Conservation (phyloP, 2,329 filamentous ascomycete genomes). For the Fusarium cyanostomum region DNA sequence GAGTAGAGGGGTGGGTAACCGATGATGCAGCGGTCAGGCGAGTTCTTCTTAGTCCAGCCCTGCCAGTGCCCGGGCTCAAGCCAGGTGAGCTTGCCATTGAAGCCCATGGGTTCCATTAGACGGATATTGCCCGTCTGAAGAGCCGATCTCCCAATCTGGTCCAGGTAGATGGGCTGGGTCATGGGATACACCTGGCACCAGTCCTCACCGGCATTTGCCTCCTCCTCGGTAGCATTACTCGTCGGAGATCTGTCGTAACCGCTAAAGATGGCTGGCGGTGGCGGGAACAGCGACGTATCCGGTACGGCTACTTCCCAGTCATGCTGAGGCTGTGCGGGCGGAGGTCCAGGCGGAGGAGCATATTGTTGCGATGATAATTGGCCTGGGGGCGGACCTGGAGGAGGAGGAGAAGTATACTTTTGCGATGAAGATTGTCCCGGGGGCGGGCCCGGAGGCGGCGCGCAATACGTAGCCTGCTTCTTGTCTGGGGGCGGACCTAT, state of each 20-base stretch:
- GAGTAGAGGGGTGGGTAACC: conserved; percentile 76
- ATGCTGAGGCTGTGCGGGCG: conserved; percentile 57
- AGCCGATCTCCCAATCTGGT: conserved; percentile 56
- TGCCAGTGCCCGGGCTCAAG: conserved; percentile 63
- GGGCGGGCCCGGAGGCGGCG: conserved; percentile 44
- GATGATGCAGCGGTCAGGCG: conserved; percentile 71
- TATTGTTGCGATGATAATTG: conserved; percentile 34
- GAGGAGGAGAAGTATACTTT: conserved; percentile 42
- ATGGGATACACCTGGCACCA: conserved; percentile 74
- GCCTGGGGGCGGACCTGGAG: conserved; percentile 46
- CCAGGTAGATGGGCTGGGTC: conserved; percentile 60
- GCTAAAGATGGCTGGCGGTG: conserved; percentile 73
- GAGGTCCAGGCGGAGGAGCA: conserved; percentile 49
- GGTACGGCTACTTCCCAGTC: conserved; percentile 77
- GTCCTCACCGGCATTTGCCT: conserved; percentile 70
- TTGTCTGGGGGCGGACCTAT: conserved; percentile 26
- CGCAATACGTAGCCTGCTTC: conserved; percentile 40
- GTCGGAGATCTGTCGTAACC: conserved; percentile 72
- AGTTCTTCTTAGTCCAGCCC: conserved; percentile 52
- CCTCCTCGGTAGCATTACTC: conserved; percentile 72
- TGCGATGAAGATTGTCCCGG: conserved; percentile 30
- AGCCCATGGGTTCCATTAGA: conserved; percentile 61
- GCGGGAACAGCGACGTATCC: conserved; percentile 76
- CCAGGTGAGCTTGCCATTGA: conserved; percentile 58
- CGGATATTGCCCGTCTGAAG: conserved; percentile 63